A percentile compares a stretch with the other conserved stretches of the same genome.
Conservation (phyloP, 1,284 basidiomycete genomes). For the Cryptococcus hybrid region DNA sequence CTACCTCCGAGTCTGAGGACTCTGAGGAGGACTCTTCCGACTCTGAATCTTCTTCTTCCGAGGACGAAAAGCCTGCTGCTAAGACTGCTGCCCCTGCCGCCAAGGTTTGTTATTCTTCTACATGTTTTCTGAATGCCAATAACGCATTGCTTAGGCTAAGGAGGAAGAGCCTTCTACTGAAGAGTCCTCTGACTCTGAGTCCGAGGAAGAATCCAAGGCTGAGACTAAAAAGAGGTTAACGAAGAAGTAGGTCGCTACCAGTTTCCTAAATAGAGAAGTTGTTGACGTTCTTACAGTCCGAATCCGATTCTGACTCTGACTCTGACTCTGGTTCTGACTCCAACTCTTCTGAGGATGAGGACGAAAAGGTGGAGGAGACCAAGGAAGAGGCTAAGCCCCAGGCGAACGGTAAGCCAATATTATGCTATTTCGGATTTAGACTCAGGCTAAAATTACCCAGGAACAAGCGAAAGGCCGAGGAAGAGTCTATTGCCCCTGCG, state of each 20-base stretch:
- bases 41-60: constrained; percentile 34
- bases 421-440: neutral
- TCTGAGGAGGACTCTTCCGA: constrained; percentile 21
- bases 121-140: neutral
- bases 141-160: neutral
- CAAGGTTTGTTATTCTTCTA: neutral
- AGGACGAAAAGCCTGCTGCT: constrained; percentile 47
- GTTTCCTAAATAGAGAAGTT: neutral
- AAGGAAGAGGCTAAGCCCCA: constrained; percentile 38
- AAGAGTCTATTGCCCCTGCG: constrained; percentile 59
- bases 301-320: constrained; percentile 9
- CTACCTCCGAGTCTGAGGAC: constrained; percentile 27
- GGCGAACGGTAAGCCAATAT: constrained; percentile 52
- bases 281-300: constrained; percentile 4
- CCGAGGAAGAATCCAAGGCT: constrained; percentile 39
- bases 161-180: constrained; percentile 17
- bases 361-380: constrained; percentile 56
- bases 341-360: constrained; percentile 51
- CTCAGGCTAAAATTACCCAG: constrained; percentile 36
- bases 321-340: constrained; percentile 9
- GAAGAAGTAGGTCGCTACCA: neutral
- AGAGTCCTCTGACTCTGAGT: constrained; percentile 14
- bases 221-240: constrained; percentile 38
- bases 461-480: constrained; percentile 81
- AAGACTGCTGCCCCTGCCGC: constrained; percentile 28